phyloP scores from a whole-genome alignment of 805 yeast species.

The Lachancea nothofagi region DNA sequence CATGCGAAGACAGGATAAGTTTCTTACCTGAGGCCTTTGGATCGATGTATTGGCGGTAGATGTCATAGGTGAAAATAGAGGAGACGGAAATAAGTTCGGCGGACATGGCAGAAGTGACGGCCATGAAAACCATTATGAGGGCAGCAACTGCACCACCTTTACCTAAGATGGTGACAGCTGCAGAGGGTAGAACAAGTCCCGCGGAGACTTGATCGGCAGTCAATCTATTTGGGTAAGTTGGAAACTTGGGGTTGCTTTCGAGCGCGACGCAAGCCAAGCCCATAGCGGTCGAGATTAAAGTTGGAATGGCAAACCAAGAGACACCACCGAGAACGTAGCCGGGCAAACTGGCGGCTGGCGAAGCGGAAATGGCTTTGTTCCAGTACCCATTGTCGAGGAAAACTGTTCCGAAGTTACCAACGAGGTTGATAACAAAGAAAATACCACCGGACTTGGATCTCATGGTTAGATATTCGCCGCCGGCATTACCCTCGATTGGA shows the following conservation, averaged over 20 bases:
- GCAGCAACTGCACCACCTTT: conserved; percentile 85
- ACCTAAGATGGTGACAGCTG: conserved; percentile 82
- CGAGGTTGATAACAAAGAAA: conserved; percentile 80
- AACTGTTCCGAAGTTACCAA: conserved; percentile 87
- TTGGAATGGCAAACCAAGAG: conserved; percentile 90
- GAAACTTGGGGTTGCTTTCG: conserved; percentile 66
- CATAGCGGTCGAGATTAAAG: conserved; percentile 74
- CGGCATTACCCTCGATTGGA: conserved; percentile 76
- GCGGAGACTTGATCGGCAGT: conserved; percentile 64
- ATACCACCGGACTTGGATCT: conserved; percentile 81
- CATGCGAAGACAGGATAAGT: conserved; percentile 64
- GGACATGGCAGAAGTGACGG: conserved; percentile 87
- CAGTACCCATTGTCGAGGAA: conserved; percentile 84
- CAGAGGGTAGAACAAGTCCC: conserved; percentile 64
- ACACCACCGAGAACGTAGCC: conserved; percentile 86
- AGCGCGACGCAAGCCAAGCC: conserved; percentile 79
- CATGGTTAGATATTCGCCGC: conserved; percentile 87
- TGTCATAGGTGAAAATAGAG: conserved; percentile 78
- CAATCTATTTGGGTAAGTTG: conserved; percentile 68
- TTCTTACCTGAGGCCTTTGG: conserved; percentile 73
- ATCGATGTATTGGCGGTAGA: conserved; percentile 73
- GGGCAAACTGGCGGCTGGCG: conserved; percentile 78
- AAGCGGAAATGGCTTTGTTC: conserved; percentile 82
- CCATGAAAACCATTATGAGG: conserved; percentile 77
- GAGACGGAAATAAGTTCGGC: conserved; percentile 88